Evolutionary conservation across 169 alveolate genomes (phyloP), one percentile per base, ranked within the genome.

Genomic region (Theileria orientalis): DNA sequence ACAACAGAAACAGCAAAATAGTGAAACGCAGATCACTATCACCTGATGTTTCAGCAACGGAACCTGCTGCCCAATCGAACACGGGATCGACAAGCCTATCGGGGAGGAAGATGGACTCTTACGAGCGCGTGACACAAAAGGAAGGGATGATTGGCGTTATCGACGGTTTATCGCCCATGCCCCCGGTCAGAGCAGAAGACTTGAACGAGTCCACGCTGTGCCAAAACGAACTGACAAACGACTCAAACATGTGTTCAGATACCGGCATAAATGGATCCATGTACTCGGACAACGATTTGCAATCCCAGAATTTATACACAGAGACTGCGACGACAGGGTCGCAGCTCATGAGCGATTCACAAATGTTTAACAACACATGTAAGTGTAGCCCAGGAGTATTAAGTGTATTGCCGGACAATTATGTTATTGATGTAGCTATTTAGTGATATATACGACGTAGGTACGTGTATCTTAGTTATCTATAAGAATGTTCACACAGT

Each of bases 321-420:
- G 66, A 56, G 3, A 19, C 66, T 5, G 66, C 37, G 21, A 56
- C 21, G 23, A 32, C 42, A 27, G 66, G 21, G 21, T 25, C 37
- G 21, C 37, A 56, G 1, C 46, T 23, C 14, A 1, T 56, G 1
- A 56, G 21, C 66, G 32, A 56, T 27, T 56, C 66, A 56, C 66
- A 56, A 56, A 56, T 56, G 21, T 56, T n/a, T 32, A 56, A 25
- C 41, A 56, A 56, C 33, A 56, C 66, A 56, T 56, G 66, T 56
- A 3, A 13, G 66, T 56, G 7, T 49, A 21, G 19, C 19, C 0
- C 60, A 49, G 19, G 25, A 21, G 19, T 49, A 5, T 3, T 9
- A 21, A 49, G n/a, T n/a, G n/a, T n/a, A n/a, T n/a, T n/a, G n/a
- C n/a, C n/a, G n/a, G n/a, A n/a, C n/a, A n/a, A n/a, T n/a, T n/a